These are phyloP conservation scores for Flaveria floridana DNA, from an alignment of 140 eudicot species.

Conservation along the genomic window DNA sequence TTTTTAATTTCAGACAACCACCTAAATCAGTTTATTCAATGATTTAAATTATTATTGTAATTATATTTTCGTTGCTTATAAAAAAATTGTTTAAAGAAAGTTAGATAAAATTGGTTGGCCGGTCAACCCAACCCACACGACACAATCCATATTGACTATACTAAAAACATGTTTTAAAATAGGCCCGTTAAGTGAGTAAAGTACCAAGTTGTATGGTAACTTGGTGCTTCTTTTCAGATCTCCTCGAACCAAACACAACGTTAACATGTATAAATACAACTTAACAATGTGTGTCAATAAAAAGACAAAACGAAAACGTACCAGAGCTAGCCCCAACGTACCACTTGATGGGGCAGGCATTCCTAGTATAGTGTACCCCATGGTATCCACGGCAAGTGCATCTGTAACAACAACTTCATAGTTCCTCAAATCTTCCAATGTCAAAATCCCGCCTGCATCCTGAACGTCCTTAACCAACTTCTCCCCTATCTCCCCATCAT, in stretches of 20 bases:
- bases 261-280: not conserved
- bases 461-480: conserved; percentile 63
- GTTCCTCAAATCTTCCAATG: conserved; percentile 71
- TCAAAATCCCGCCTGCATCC: conserved; percentile 74
- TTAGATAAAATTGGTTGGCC: not conserved
- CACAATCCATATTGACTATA: not conserved
- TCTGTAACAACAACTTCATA: conserved; percentile 56
- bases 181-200: not conserved
- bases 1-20: not conserved
- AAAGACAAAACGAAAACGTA: conserved; percentile 31
- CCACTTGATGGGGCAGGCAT: conserved; percentile 98
- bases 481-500: conserved; percentile 68
- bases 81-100: not conserved
- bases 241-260: not conserved
- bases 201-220: not conserved
- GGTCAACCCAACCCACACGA: not conserved
- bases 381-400: conserved; percentile 55
- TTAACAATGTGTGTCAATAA: not conserved
- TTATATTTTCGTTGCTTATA: not conserved
- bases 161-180: not conserved
- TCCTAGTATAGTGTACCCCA: conserved; percentile 74
- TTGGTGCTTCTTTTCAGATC: conserved; percentile 2
- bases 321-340: conserved; percentile 83
- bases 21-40: not conserved
- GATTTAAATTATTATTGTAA: not conserved